Evolutionary conservation across 23 red algal genomes (phyloP), one percentile per base, ranked within the genome.

Genomic region (Rhodosorus marinus): DNA sequence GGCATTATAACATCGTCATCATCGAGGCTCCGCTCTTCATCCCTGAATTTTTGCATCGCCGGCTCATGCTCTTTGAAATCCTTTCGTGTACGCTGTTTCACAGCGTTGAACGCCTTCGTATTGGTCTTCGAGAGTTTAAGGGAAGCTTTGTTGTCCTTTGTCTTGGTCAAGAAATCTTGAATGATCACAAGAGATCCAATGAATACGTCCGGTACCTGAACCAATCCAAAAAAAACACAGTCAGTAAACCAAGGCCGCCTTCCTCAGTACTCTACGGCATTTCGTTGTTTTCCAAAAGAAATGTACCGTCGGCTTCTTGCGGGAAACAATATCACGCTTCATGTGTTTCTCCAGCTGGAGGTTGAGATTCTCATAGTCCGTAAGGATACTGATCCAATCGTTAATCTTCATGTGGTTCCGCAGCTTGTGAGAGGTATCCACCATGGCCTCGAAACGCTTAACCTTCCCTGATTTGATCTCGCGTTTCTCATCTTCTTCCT

Each of bases 121-220:
- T 98, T 98, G 6, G 90, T 98, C 62, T 98, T 98, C 46, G 69
- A 79, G 26, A 98, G 64, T 29, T 80, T 80, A n/a, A 67, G 83
- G 29, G 85, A 74, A 8, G 64, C 72, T 45, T 80, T 65, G 20
- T 38, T 47, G 1, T 35, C 63, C 24, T 76, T 42, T 6, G 62
- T 72, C 14, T 50, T 47, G 19, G 76, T 48, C 5, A 98, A 29
- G 40, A 66, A 62, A 40, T 84, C 72, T 60, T 98, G 79, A 20
- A 98, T 54, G 19, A 76, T 72, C 22, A 98, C 75, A 33, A 84
- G 47, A 28, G 72, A 59, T 26, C 64, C 67, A 27, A 84, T 21
- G 47, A 76, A 86, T 5, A 79, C 46, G 43, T 81, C 67, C 14
- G 76, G 78, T 5, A 42, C 52, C n/a, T n/a, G n/a, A 43, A 14